Evolutionary conservation across 2,329 filamentous ascomycete species (phyloP).

Genomic region (Neopestalotiopsis sp.): DNA sequence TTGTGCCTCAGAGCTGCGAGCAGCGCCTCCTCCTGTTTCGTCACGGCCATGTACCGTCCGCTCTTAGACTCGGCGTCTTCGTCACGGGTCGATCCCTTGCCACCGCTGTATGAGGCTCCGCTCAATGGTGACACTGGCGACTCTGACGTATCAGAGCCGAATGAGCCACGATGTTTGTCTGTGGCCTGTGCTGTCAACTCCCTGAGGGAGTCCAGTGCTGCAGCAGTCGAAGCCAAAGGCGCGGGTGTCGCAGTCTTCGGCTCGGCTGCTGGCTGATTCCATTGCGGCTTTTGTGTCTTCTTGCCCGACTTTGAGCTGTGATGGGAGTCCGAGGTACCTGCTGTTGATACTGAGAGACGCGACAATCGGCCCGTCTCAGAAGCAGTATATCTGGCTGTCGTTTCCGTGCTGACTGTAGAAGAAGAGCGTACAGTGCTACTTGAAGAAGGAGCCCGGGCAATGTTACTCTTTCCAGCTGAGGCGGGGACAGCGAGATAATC

Average conservation of each 20-base stretch:
- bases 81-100: neutral
- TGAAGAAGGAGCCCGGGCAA: constrained; percentile 27
- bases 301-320: constrained; percentile 29
- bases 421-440: constrained; percentile 27
- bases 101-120: constrained; percentile 48
- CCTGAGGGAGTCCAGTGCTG: constrained; percentile 21
- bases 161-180: constrained; percentile 27
- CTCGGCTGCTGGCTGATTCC: constrained; percentile 40
- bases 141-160: constrained; percentile 47
- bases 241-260: constrained; percentile 44
- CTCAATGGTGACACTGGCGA: constrained; percentile 58
- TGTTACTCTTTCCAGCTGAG: constrained; percentile 26
- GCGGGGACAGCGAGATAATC: constrained; percentile 49
- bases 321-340: constrained; percentile 40
- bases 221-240: constrained; percentile 34
- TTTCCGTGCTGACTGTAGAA: constrained; percentile 31
- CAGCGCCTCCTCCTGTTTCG: constrained; percentile 62
- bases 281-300: constrained; percentile 23
- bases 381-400: constrained; percentile 23
- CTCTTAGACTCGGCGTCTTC: constrained; percentile 31
- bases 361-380: constrained; percentile 29
- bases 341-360: constrained; percentile 42
- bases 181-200: neutral
- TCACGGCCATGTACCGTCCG: constrained; percentile 61
- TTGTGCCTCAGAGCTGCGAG: constrained; percentile 61